Conservation (phyloP, 495 filamentous ascomycete genomes). For the Aspergillus coremiiformis region DNA sequence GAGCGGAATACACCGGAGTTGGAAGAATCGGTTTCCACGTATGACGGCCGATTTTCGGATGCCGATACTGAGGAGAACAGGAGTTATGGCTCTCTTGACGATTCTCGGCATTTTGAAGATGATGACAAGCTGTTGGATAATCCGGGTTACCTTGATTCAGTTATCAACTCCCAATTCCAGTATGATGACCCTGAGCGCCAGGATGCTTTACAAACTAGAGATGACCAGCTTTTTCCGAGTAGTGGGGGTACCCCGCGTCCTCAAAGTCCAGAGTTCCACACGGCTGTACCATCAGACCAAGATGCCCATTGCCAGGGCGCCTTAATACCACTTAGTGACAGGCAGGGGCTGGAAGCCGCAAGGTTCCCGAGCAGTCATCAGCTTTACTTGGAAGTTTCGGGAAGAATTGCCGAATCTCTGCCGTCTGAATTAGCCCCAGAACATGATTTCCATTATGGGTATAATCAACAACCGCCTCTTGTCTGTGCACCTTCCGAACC, state of each 20-base stretch:
- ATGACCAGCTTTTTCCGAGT: background rate
- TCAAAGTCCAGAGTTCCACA: constrained; percentile 5
- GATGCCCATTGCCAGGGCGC: background rate
- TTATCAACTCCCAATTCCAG: constrained; percentile 41
- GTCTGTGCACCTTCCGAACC: constrained; percentile 18
- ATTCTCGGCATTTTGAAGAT: constrained; percentile 24
- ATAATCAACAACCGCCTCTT: constrained; percentile 3
- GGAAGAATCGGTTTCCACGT: constrained; percentile 29
- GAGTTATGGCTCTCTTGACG: constrained; percentile 24
- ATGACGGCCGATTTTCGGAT: constrained; percentile 41
- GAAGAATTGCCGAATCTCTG: background rate
- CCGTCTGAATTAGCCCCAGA: background rate
- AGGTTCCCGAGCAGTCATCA: background rate
- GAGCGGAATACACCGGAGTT: constrained; percentile 9
- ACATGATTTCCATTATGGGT: background rate
- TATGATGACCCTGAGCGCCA: constrained; percentile 30
- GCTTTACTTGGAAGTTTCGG: constrained; percentile 1
- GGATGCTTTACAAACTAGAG: constrained; percentile 4
- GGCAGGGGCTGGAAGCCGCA: background rate
- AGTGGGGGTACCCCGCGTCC: constrained; percentile 13
- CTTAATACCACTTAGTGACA: background rate
- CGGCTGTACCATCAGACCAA: background rate
- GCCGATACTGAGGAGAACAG: constrained; percentile 31
- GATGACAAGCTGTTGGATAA: constrained; percentile 38
- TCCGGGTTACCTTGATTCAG: constrained; percentile 43